Conservation (phyloP, 768 basidiomycete species). For the Russula virescens region DNA sequence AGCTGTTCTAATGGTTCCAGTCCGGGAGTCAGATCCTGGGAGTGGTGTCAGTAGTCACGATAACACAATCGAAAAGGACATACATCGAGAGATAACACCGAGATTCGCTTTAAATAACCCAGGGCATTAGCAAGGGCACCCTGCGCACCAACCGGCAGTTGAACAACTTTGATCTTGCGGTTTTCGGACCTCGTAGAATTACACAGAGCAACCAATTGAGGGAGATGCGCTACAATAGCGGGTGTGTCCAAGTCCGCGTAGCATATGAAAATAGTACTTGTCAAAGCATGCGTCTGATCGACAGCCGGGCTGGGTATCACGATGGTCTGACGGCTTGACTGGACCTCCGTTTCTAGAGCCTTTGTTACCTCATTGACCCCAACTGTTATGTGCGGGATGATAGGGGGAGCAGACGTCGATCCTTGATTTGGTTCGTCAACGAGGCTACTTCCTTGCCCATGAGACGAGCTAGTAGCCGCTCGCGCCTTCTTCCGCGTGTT, state of each 20-base stretch:
- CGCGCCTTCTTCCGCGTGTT: conserved; percentile 17
- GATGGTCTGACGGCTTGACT: conserved; percentile 17
- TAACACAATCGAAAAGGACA: conserved; percentile 26
- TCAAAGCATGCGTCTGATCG: background rate
- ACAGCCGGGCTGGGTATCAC: background rate
- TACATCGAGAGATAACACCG: conserved; percentile 66
- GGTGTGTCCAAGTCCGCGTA: conserved; percentile 70
- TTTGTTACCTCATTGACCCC: conserved; percentile 84
- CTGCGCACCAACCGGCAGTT: conserved; percentile 67
- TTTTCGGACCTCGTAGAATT: conserved; percentile 42
- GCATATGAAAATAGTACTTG: conserved; percentile 57
- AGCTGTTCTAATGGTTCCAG: conserved; percentile 32
- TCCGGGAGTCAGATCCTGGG: conserved; percentile 40
- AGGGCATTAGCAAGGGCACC: conserved; percentile 48
- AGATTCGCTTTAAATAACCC: conserved; percentile 55
- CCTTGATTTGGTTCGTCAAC: background rate
- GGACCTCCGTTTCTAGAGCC: conserved; percentile 55
- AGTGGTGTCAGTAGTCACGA: conserved; percentile 8
- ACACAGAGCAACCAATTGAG: conserved; percentile 68
- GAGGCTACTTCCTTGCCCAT: background rate
- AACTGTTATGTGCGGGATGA: conserved; percentile 46
- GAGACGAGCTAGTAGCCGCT: background rate
- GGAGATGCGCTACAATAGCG: conserved; percentile 66
- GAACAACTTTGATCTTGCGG: conserved; percentile 47
- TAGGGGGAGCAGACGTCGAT: conserved; percentile 30